These are phyloP conservation scores for Lachancea quebecensis DNA, from an alignment of 805 yeast species.

Conservation along the genomic window DNA sequence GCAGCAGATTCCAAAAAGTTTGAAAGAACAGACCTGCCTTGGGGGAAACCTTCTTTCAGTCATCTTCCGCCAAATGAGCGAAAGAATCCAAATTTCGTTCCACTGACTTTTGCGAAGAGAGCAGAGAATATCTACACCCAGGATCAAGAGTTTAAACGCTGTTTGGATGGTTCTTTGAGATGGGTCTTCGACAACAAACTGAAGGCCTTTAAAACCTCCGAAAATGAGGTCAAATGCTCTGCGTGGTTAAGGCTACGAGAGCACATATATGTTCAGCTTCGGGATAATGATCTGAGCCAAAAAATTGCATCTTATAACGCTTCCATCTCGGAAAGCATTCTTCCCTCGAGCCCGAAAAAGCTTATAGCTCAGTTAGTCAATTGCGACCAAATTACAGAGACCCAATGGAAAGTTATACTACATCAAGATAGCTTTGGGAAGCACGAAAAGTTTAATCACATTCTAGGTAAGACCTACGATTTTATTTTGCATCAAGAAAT, in stretches of 20 bases:
- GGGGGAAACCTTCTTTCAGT: conserved; percentile 12
- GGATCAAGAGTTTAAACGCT: conserved; percentile 8
- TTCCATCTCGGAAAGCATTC: conserved; percentile 11
- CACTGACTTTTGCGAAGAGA: conserved; percentile 7
- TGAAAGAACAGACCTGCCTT: conserved; percentile 9
- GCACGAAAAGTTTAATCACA: conserved; percentile 1
- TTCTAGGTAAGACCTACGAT: conserved; percentile 12
- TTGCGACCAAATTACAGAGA: conserved; percentile 8
- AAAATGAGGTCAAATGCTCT: conserved; percentile 6
- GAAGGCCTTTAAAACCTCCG: conserved; percentile 5
- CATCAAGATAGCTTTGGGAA: not conserved
- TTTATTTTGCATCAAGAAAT: conserved; percentile 22
- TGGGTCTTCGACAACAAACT: conserved; percentile 16
- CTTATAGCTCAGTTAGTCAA: conserved; percentile 13
- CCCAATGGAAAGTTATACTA: conserved; percentile 12
- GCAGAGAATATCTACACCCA: conserved; percentile 9
- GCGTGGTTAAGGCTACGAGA: conserved; percentile 13
- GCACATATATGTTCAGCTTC: conserved; percentile 12
- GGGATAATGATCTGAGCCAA: conserved; percentile 5
- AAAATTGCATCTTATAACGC: conserved; percentile 6
- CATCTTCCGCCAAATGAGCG: conserved; percentile 15
- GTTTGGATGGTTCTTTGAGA: conserved; percentile 13
- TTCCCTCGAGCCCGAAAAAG: conserved; percentile 14
- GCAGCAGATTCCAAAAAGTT: not conserved
- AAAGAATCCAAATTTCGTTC: not conserved